A percentile compares a stretch with the other conserved stretches of the same genome.
Conservation (phyloP, 164 flowering plant genomes). For the Paratinospora sagittata region DNA sequence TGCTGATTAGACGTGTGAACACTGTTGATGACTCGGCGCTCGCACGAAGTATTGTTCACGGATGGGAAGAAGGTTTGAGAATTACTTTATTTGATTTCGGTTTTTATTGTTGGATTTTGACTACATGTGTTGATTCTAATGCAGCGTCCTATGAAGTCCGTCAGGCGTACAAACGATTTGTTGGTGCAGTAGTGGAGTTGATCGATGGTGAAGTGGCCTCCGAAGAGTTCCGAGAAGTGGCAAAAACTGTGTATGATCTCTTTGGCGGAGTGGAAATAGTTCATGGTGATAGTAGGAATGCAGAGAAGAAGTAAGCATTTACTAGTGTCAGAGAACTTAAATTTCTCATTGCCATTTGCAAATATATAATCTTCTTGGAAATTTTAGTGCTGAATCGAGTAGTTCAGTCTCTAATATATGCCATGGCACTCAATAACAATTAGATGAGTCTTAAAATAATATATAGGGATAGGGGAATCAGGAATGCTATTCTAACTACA, state of each 20-base stretch:
- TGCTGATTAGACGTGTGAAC: conserved; percentile 32
- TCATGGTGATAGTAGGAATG: conserved; percentile 22
- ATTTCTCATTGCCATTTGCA: background rate
- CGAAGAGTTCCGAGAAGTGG: conserved; percentile 72
- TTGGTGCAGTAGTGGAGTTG: conserved; percentile 70
- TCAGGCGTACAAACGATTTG: conserved; percentile 67
- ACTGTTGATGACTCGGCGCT: conserved; percentile 65
- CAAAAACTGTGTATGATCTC: conserved; percentile 47
- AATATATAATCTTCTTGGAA: background rate
- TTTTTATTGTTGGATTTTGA: background rate
- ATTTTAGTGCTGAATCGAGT: background rate
- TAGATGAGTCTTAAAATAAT: no score
- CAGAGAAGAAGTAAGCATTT: conserved; percentile 52
- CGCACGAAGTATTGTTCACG: conserved; percentile 61
- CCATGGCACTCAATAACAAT: no score
- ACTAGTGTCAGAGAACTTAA: background rate
- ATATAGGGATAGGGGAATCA: no score
- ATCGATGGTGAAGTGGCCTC: conserved; percentile 61
- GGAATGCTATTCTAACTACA: no score
- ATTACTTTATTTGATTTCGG: background rate
- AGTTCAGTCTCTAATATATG: no score
- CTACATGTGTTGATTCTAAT: conserved; percentile 1
- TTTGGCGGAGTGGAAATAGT: conserved; percentile 33
- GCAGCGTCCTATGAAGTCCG: conserved; percentile 73
- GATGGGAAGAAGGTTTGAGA: conserved; percentile 77